Conservation (phyloP, 2,329 filamentous ascomycete species). For the Pezicula rhizophila region DNA sequence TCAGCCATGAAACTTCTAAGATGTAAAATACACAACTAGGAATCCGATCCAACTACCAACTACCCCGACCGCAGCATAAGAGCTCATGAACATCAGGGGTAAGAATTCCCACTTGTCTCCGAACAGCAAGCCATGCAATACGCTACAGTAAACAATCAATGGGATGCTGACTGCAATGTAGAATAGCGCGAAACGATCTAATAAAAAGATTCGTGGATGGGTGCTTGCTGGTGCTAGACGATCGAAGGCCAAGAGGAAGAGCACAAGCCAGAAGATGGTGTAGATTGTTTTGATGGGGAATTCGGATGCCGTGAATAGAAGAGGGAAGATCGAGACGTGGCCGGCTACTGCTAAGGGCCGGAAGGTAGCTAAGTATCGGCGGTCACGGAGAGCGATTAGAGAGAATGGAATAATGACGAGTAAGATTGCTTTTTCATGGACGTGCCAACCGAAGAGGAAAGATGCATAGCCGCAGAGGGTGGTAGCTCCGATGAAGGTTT, state of each 20-base stretch:
- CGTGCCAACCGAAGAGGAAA: conserved; percentile 97
- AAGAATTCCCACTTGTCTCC: conserved; percentile 81
- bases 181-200: conserved; percentile 83
- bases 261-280: conserved; percentile 83
- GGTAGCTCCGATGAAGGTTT: conserved; percentile 80
- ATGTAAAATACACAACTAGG: conserved; percentile 78
- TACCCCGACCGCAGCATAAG: conserved; percentile 90
- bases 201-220: conserved; percentile 75
- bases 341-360: conserved; percentile 86
- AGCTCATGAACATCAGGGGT: conserved; percentile 94
- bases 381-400: conserved; percentile 81
- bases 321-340: conserved; percentile 89
- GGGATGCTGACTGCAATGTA: conserved; percentile 90
- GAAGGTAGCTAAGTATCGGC: conserved; percentile 87
- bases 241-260: conserved; percentile 84
- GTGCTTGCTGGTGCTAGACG: conserved; percentile 77
- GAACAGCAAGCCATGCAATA: conserved; percentile 79
- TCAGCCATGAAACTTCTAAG: neutral
- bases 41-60: conserved; percentile 94
- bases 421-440: conserved; percentile 94
- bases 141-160: conserved; percentile 79
- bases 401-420: conserved; percentile 94
- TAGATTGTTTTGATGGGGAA: conserved; percentile 93
- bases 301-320: conserved; percentile 86
- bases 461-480: conserved; percentile 94